Evolutionary conservation across 2,329 filamentous ascomycete species (phyloP).

Genomic region (Teratosphaeria destructans): DNA sequence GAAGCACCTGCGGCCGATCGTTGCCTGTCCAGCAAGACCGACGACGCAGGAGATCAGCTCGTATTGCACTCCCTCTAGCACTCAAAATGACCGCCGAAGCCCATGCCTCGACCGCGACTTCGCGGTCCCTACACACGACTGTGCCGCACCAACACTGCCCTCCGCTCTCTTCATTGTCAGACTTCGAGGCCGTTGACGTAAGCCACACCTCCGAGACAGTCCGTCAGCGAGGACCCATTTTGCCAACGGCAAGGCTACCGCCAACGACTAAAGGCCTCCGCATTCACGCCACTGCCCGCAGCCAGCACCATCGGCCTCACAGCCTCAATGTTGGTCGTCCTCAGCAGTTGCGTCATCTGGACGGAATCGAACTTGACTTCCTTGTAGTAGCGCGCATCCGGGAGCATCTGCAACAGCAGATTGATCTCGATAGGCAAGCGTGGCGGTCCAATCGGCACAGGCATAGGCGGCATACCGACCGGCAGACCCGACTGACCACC

Average conservation of each 20-base stretch:
- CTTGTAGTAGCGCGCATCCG: slow-evolving; percentile 61
- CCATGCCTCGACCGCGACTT: not conserved
- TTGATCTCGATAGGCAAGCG: slow-evolving; percentile 62
- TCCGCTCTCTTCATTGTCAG: not conserved
- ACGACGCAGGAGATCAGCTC: not conserved
- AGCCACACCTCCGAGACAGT: not conserved
- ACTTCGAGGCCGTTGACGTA: not conserved
- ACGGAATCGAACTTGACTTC: slow-evolving; percentile 59
- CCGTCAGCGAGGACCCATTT: not conserved
- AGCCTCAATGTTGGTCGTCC: slow-evolving; percentile 47
- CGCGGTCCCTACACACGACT: not conserved
- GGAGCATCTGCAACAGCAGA: slow-evolving; percentile 65
- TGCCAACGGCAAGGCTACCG: not conserved
- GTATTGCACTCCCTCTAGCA: not conserved
- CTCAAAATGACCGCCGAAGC: not conserved
- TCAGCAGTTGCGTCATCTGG: slow-evolving; percentile 63
- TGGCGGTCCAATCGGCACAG: slow-evolving; percentile 35
- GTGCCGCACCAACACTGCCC: not conserved
- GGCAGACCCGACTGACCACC: not conserved
- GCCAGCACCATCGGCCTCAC: slow-evolving; percentile 2
- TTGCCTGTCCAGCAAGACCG: not conserved
- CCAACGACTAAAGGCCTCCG: not conserved
- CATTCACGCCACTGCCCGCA: slow-evolving; percentile 2
- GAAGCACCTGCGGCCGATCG: too few species aligned
- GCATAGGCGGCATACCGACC: slow-evolving; percentile 3